Evolutionary conservation across 2,329 filamentous ascomycete genomes (phyloP).

Genomic region (Botrytis tulipae): DNA sequence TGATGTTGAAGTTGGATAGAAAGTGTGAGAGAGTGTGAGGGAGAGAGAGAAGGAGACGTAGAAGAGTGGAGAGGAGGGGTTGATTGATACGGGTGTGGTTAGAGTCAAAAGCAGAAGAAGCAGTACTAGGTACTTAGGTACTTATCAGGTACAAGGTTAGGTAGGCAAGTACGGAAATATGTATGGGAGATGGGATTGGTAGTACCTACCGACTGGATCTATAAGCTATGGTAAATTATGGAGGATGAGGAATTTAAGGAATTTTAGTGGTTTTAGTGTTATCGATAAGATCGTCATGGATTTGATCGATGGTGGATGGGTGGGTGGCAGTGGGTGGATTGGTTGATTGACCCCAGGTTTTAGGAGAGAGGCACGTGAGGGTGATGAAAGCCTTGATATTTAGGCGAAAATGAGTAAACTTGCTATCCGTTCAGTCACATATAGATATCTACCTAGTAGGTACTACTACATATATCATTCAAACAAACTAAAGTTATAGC

Average conservation of each 20-base stretch:
- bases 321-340: neutral
- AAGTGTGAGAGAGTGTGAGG: neutral
- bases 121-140: neutral
- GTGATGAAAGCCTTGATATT: neutral
- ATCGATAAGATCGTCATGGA: neutral
- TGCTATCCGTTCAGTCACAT: too few species aligned
- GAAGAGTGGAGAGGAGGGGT: conserved; percentile 2
- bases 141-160: too few species aligned
- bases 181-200: too few species aligned
- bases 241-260: neutral
- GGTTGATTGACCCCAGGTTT: neutral
- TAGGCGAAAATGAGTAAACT: neutral
- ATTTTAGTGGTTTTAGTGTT: neutral
- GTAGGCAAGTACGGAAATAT: too few species aligned
- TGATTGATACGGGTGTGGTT: conserved; percentile 1
- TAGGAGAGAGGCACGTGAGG: too few species aligned
- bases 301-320: neutral
- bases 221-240: neutral
- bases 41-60: neutral
- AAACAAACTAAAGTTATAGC: too few species aligned
- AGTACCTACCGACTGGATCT: neutral
- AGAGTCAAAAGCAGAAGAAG: neutral
- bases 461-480: too few species aligned
- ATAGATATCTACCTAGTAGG: too few species aligned
- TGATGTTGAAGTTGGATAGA: neutral